Evolutionary conservation across 345 rosid genomes (phyloP).

Genomic region (Camelina laxa): DNA sequence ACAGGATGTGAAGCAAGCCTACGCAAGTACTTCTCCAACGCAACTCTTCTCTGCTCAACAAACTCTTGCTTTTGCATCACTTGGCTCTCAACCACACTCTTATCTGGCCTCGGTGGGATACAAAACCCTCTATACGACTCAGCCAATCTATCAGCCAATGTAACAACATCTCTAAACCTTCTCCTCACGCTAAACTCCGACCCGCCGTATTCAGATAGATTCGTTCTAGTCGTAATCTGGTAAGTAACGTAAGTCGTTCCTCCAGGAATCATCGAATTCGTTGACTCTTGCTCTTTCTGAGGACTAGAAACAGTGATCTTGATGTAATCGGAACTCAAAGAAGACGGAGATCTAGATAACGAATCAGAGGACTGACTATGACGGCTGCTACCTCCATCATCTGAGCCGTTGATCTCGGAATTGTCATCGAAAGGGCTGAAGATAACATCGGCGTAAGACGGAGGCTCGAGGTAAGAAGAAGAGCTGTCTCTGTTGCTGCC

Average conservation of each 20-base stretch:
- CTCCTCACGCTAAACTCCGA: conserved; percentile 80
- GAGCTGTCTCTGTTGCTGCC: conserved; percentile 44
- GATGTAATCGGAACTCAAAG: conserved; percentile 57
- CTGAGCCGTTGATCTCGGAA: conserved; percentile 63
- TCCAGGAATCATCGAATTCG: conserved; percentile 74
- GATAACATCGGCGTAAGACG: conserved; percentile 83
- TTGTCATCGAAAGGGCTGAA: conserved; percentile 80
- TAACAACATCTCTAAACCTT: conserved; percentile 83
- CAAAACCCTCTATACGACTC: conserved; percentile 86
- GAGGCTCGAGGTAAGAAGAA: conserved; percentile 74
- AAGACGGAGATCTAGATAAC: conserved; percentile 66
- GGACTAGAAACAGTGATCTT: conserved; percentile 89
- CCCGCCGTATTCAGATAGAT: conserved; percentile 64
- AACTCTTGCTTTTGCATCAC: conserved; percentile 98
- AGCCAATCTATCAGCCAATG: conserved; percentile 78
- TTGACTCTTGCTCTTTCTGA: conserved; percentile 75
- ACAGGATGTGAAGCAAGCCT: conserved; percentile 76
- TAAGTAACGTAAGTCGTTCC: conserved; percentile 74
- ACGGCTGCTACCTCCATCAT: conserved; percentile 47
- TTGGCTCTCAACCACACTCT: conserved; percentile 92
- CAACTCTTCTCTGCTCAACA: conserved; percentile 89
- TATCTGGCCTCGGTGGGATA: conserved; percentile 92
- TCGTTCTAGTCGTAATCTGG: conserved; percentile 81
- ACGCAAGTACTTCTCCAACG: conserved; percentile 83
- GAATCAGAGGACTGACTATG: conserved; percentile 49